Base-by-base conservation (phyloP, 331 rosid species). In the Malus hybrid region DNA sequence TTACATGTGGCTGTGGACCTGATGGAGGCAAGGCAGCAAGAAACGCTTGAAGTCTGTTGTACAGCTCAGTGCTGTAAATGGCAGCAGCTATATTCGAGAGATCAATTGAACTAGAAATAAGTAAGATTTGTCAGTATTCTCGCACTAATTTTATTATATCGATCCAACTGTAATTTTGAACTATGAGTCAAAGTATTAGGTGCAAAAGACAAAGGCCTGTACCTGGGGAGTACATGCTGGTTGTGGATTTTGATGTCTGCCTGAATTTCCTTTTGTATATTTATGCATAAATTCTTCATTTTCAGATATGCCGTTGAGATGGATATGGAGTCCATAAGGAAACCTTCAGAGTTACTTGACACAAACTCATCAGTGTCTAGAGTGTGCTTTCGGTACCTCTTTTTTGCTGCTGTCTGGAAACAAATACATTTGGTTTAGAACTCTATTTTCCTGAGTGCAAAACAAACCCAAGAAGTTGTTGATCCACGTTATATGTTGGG, bases 301-400 rank as follows among this genome's bases (percentile, higher is more conserved):
- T 95, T 95, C 67, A 90, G 84, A 81, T 90, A 95, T 80, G 97
- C 97, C 2, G 97, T 95, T 57, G 97, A 89, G 81, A 90, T 86
- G 80, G 96, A 90, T 66, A 90, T 72, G 71, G 91, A 71, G 76
- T 95, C 99, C 87, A 86, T 71, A 66, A 75, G 76, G 74, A 88
- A 86, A 74, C 91, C 86, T 81, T 95, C 99, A 48, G 90, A 68
- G 84, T 84, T 84, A 84, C 79, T 86, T 70, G 96, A 89, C 83
- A 92, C 85, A 88, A 92, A 95, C 86, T 95, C 99, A 73, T 95
- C 99, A 5, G 99, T 95, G 88, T 95, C 97, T 42, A 89, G 80
- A 92, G 90, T 89, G 86, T 92, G 93, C 73, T 88, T 90, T 81
- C 96, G 81, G 75, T 97, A 92, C 77, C 96, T 88, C 78, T 84